phyloP scores from a whole-genome alignment of 2,329 filamentous ascomycete genomes.

The Sarocladium strictum region DNA sequence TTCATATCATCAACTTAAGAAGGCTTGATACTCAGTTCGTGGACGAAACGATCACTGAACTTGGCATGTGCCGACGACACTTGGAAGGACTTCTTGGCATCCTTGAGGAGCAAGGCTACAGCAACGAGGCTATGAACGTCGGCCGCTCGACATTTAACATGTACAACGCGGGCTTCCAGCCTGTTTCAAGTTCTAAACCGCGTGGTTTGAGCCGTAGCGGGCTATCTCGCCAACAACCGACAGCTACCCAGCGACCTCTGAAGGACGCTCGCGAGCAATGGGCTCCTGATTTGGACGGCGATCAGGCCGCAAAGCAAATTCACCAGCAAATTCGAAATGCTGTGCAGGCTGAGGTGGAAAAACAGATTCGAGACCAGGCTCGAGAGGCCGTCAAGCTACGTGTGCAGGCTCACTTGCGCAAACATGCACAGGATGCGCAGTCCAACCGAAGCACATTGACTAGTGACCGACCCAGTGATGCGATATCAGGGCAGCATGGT shows the following conservation, averaged over 20 bases:
- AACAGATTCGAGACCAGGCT: neutral
- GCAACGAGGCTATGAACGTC: neutral
- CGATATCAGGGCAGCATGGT: too few relatives aligned
- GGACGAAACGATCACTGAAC: neutral
- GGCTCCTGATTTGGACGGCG: neutral
- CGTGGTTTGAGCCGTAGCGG: neutral
- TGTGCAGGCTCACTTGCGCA: neutral
- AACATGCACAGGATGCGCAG: neutral
- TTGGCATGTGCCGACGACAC: neutral
- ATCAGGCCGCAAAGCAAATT: neutral
- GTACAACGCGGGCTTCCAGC: neutral
- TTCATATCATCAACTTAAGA: neutral
- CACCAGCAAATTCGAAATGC: neutral
- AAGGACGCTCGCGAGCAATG: neutral
- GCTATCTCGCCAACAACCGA: too few relatives aligned
- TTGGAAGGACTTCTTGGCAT: neutral
- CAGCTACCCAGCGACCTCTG: neutral
- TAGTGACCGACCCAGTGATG: too few relatives aligned
- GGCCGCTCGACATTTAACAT: neutral
- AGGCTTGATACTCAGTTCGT: neutral
- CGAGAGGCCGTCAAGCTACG: neutral
- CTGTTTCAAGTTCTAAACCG: neutral
- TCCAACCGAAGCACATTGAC: neutral
- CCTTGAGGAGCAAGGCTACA: neutral
- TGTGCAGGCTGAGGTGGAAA: neutral